Conservation (phyloP, 805 yeast species). For the Myxozyma nipponensis region DNA sequence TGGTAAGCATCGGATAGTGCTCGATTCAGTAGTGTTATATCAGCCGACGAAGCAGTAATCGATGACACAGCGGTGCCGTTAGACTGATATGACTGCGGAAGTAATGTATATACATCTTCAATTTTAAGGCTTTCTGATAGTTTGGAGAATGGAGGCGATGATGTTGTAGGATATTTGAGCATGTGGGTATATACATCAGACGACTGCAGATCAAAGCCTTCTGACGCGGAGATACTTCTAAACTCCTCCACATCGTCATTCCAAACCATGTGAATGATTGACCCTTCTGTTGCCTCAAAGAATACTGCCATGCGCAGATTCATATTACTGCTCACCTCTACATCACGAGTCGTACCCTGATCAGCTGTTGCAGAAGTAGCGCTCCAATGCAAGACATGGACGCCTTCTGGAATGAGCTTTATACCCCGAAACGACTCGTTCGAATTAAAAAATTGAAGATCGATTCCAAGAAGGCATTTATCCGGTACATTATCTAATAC, state of each 20-base stretch:
- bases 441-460: slow-evolving; percentile 47
- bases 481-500: slow-evolving; percentile 37
- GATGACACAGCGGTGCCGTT: slow-evolving; percentile 37
- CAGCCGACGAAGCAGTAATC: slow-evolving; percentile 51
- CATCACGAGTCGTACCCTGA: slow-evolving; percentile 2
- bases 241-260: slow-evolving; percentile 37
- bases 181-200: slow-evolving; percentile 40
- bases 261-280: slow-evolving; percentile 41
- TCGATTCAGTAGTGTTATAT: slow-evolving; percentile 17
- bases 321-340: slow-evolving; percentile 10
- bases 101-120: slow-evolving; percentile 33
- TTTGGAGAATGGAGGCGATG: slow-evolving; percentile 32
- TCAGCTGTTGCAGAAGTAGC: slow-evolving; percentile 13
- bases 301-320: slow-evolving; percentile 23
- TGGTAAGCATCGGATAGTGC: slow-evolving; percentile 5
- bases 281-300: slow-evolving; percentile 37
- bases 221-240: slow-evolving; percentile 17
- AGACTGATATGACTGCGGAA: slow-evolving; percentile 29
- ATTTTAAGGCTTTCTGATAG: slow-evolving; percentile 31
- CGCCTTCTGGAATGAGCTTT: slow-evolving; percentile 48
- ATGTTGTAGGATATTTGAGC: slow-evolving; percentile 43
- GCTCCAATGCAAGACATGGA: slow-evolving; percentile 55
- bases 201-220: slow-evolving; percentile 29
- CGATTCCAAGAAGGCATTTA: slow-evolving; percentile 46
- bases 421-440: slow-evolving; percentile 47